phyloP scores from a whole-genome alignment of 2,329 filamentous ascomycete genomes.

The Ceratocystis albifundus region DNA sequence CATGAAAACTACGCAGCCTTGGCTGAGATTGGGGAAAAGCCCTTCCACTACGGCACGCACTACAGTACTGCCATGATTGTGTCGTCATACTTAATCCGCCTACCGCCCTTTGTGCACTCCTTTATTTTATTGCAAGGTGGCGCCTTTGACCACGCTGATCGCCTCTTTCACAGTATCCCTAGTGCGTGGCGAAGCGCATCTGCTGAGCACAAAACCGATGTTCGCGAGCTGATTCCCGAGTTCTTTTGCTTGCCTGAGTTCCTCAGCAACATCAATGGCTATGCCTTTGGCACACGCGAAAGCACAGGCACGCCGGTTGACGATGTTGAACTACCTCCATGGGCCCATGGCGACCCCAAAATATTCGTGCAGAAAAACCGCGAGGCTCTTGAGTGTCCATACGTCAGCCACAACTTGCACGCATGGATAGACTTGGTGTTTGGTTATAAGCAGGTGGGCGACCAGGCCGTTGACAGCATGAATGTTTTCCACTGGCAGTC shows the following conservation, averaged over 20 bases:
- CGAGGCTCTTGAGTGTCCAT: slow-evolving; percentile 87
- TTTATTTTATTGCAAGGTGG: slow-evolving; percentile 92
- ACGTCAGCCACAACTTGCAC: slow-evolving; percentile 80
- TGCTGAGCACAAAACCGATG: slow-evolving; percentile 80
- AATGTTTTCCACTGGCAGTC: slow-evolving; percentile 96
- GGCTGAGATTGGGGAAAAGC: slow-evolving; percentile 80
- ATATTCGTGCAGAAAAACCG: slow-evolving; percentile 93
- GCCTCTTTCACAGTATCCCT: slow-evolving; percentile 85
- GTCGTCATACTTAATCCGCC: slow-evolving; percentile 83
- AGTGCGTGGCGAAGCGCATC: slow-evolving; percentile 88
- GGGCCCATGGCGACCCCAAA: slow-evolving; percentile 91
- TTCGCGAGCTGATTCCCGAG: slow-evolving; percentile 87
- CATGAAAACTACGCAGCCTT: slow-evolving; percentile 76
- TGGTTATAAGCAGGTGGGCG: slow-evolving; percentile 84
- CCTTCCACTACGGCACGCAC: slow-evolving; percentile 96
- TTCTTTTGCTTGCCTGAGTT: slow-evolving; percentile 97
- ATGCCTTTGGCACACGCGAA: slow-evolving; percentile 83
- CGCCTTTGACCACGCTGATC: slow-evolving; percentile 88
- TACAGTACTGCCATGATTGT: slow-evolving; percentile 99
- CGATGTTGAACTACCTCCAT: slow-evolving; percentile 78
- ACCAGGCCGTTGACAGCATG: slow-evolving; percentile 77
- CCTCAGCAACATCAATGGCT: slow-evolving; percentile 81
- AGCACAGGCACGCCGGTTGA: slow-evolving; percentile 70
- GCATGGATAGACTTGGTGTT: slow-evolving; percentile 96
- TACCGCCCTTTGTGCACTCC: slow-evolving; percentile 93